A percentile compares a stretch with the other conserved stretches of the same genome.
These are phyloP conservation scores for Halophytophthora polymorphica DNA, from an alignment of 352 stramenopile genomes.

Conservation along the genomic window DNA sequence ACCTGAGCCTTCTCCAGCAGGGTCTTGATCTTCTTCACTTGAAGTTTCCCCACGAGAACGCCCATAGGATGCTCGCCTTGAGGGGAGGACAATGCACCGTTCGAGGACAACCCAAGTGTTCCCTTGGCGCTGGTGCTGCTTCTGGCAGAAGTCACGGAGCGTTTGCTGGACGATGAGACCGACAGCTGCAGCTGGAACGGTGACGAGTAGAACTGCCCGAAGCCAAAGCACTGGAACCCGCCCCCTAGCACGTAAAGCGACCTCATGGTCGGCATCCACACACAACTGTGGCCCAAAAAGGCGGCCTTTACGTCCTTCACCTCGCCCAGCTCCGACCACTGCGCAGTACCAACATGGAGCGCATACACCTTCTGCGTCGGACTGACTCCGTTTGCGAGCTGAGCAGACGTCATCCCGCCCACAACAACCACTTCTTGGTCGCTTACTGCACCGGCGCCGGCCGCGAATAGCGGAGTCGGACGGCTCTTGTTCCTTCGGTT, in stretches of 20 bases:
- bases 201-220: conserved; percentile 77
- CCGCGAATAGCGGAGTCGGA: conserved; percentile 37
- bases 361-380: conserved; percentile 53
- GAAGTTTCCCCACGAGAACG: conserved; percentile 50
- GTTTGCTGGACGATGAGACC: conserved; percentile 9
- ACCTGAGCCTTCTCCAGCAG: conserved; percentile 52
- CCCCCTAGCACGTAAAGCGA: conserved; percentile 60
- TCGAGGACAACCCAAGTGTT: neutral
- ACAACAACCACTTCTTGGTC: conserved; percentile 56
- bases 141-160: neutral
- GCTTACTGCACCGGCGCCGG: conserved; percentile 43
- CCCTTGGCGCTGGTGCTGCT: conserved; percentile 3
- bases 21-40: conserved; percentile 82
- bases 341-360: conserved; percentile 38
- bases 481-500: conserved; percentile 31
- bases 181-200: conserved; percentile 52
- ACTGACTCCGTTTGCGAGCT: conserved; percentile 33
- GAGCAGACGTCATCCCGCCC: conserved; percentile 46
- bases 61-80: conserved; percentile 27
- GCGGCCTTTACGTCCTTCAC: conserved; percentile 43
- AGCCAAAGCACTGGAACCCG: conserved; percentile 84
- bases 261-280: conserved; percentile 43
- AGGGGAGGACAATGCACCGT: neutral
- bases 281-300: conserved; percentile 52
- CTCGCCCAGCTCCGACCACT: conserved; percentile 55